phyloP scores from a whole-genome alignment of 2,329 filamentous ascomycete genomes.

The Blastomyces emzantsi region DNA sequence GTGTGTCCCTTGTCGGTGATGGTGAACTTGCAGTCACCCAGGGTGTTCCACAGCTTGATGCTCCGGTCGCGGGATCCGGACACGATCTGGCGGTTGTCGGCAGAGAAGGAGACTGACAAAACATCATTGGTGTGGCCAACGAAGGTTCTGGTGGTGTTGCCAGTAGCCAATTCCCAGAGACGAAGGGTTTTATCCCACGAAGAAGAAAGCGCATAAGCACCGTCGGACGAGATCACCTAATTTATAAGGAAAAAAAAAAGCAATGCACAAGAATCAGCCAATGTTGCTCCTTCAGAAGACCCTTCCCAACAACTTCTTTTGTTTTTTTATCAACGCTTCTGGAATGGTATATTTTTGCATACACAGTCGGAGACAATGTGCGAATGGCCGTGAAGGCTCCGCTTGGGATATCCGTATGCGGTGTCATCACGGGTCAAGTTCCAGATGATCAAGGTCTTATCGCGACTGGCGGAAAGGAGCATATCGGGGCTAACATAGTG shows the following conservation, averaged over 20 bases:
- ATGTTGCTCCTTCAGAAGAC: neutral
- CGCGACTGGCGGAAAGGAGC: slow-evolving; percentile 93
- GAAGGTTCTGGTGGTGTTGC: slow-evolving; percentile 94
- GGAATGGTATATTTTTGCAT: slow-evolving; percentile 43
- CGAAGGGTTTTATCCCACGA: slow-evolving; percentile 99
- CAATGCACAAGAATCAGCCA: slow-evolving; percentile 16
- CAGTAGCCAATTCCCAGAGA: slow-evolving; percentile 97
- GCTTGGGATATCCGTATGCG: slow-evolving; percentile 98
- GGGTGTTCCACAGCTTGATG: slow-evolving; percentile 99
- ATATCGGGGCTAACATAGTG: slow-evolving; percentile 74
- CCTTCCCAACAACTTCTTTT: slow-evolving; percentile 17
- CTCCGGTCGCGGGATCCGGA: slow-evolving; percentile 96
- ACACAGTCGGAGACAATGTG: slow-evolving; percentile 99
- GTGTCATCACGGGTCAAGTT: slow-evolving; percentile 98
- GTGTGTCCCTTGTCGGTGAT: slow-evolving; percentile 99
- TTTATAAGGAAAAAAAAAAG: slow-evolving; percentile 19
- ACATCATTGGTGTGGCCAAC: slow-evolving; percentile 99
- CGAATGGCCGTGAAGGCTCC: slow-evolving; percentile 96
- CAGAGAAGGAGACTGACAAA: slow-evolving; percentile 98
- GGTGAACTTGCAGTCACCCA: slow-evolving; percentile 99
- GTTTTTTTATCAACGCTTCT: slow-evolving; percentile 17
- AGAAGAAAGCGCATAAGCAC: slow-evolving; percentile 95
- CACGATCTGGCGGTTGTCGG: slow-evolving; percentile 99
- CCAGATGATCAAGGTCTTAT: slow-evolving; percentile 99
- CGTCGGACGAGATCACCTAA: slow-evolving; percentile 97